Evolutionary conservation across 2,329 filamentous ascomycete genomes (phyloP), one percentile per base, ranked within the genome.

Genomic region (Hymenoscyphus fraxineus): DNA sequence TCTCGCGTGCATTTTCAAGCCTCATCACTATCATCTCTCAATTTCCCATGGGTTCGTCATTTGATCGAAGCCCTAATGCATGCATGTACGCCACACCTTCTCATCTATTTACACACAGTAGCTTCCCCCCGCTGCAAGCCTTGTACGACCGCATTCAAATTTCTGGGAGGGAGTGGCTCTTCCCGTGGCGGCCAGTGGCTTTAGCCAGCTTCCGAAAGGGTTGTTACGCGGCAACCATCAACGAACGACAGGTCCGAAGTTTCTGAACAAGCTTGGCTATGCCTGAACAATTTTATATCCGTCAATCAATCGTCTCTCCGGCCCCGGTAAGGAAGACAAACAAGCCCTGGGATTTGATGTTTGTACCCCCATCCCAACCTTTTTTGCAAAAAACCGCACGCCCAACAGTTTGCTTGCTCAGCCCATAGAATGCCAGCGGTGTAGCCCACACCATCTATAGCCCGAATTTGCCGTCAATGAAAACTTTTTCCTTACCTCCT

Each of bases 301-400:
- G 60, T 62, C 65, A 65, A 65, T 64, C 63, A 65, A 62, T 63
- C 61, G 59, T 58, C 61, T 38, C 58, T 31, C n/a, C 16, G 32
- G 51, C 57, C 60, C 63, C 44, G 10, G 56, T 12, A 55, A 58
- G 32, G n/a, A 27, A 51, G 35, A 59, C 55, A 64, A 59, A 60
- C 64, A 67, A 19, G 60, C 65, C 59, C 62, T 62, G 64, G 65
- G 64, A 58, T 64, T 55, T 58, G 58, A 61, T 62, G 27, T 32
- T 38, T 38, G 32, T 57, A 16, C 27, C 31, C 10, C 55, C 32
- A 12, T 35, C 55, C 55, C 31, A 57, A 51, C 15, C 44, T n/a
- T 9, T 51, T 57, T 15, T 38, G 7, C 9, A 35, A 27, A 38
- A n/a, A 16, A 16, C 27, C 32, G 55, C 27, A 31, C 13, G 32